Base-by-base conservation (phyloP, 1,284 basidiomycete species). In the Ceratobasidium sp. region DNA sequence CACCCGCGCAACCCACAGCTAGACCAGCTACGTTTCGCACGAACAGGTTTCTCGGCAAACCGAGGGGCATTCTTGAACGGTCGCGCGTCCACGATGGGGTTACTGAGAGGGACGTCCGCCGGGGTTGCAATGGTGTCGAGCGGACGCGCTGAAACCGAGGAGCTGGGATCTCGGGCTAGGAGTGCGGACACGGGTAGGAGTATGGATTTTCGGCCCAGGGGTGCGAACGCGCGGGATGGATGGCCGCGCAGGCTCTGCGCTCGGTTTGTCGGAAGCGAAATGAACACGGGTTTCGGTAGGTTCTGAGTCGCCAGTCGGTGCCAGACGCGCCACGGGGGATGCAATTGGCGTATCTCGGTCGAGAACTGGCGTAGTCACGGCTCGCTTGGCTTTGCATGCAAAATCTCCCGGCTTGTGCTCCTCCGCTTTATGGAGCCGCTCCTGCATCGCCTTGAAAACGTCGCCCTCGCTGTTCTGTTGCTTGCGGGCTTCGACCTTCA, bases 151-250 rank as follows among this genome's bases (percentile, higher is more conserved):
- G 51, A 32, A 66, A 75, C 3, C 15, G 25, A 29, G 25, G 49
- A 62, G 66, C 49, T 75, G 46, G n/a, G 73, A 75, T 56, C 73
- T 52, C 15, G 73, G 73, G 32, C 73, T 75, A 32, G 73, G 73
- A n/a, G 73, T 75, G n/a, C 73, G 73, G 1, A 54, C 52, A 75
- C 73, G 73, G 34, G 68, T 54, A 6, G 68, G 68, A 13, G 61
- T 73, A 22, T 29, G 37, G 29, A 59, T 44, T 43, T 46, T 65
- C 13, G 73, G 49, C 49, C 49, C 49, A 51, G 49, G 49, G 49
- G 49, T 51, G 19, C 49, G 49, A 51, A 51, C 49, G 19, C 49
- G 49, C 49, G 49, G 49, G 49, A 51, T 19, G 17, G 49, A 6
- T n/a, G 49, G 49, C 19, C 17, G 49, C 2, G n/a, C 49, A 17